These are phyloP conservation scores for Geosmithia morbida DNA, from an alignment of 2,329 filamentous ascomycete species.

Conservation along the genomic window DNA sequence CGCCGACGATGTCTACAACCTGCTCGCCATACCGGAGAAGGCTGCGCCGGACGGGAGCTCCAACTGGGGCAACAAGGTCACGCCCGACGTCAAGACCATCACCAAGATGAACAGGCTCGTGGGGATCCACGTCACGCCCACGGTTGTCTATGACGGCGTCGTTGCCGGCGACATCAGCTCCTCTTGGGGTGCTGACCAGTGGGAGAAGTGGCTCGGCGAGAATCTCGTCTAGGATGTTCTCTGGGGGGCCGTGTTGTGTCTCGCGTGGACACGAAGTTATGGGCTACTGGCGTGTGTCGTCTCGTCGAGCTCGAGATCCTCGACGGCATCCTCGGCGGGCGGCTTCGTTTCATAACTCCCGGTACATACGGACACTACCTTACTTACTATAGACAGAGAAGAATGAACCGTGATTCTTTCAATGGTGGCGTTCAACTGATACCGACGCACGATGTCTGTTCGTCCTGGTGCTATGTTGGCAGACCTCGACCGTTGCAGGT, in stretches of 20 bases:
- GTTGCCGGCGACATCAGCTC: conserved; percentile 63
- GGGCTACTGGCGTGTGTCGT: too few species aligned
- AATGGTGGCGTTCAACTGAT: too few species aligned
- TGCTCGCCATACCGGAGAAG: conserved; percentile 57
- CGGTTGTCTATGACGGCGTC: conserved; percentile 76
- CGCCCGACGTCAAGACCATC: conserved; percentile 70
- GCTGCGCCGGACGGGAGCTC: conserved; percentile 50
- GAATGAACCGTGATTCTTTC: too few species aligned
- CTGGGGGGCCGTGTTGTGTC: too few species aligned
- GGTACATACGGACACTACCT: neutral
- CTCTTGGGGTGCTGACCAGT: conserved; percentile 65
- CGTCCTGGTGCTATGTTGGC: too few species aligned
- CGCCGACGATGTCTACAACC: conserved; percentile 50
- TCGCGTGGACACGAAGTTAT: too few species aligned
- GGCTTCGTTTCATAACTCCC: neutral
- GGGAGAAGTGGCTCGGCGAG: conserved; percentile 67
- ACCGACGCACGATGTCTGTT: too few species aligned
- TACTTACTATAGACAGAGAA: too few species aligned
- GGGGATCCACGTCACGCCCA: conserved; percentile 83
- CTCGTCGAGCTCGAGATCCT: too few species aligned
- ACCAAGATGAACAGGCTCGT: conserved; percentile 68
- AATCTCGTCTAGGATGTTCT: conserved; percentile 31
- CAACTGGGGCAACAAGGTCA: conserved; percentile 72
- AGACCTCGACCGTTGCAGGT: too few species aligned
- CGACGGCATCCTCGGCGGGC: too few species aligned